Conservation (phyloP, 2,329 filamentous ascomycete genomes). For the Graphilbum sp. region DNA sequence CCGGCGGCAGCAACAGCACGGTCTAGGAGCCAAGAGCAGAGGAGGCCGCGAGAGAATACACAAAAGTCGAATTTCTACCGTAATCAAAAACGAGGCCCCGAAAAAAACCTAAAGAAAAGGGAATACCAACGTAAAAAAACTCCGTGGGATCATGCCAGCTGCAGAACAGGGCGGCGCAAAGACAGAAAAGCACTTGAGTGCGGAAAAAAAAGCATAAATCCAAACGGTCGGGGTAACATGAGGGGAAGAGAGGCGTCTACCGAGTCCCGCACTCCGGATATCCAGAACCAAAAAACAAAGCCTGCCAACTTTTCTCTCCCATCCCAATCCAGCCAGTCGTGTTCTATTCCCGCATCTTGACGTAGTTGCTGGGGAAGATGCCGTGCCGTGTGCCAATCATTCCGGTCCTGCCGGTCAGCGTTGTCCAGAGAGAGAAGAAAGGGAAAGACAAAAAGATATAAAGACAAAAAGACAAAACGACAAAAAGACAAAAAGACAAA, state of each 20-base stretch:
- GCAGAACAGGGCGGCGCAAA: too few relatives aligned
- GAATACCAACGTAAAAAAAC: background rate
- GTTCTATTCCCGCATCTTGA: conserved; percentile 42
- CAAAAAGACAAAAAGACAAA: conserved; percentile 24
- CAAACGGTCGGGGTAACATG: background rate
- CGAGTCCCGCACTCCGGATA: background rate
- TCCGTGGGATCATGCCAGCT: too few relatives aligned
- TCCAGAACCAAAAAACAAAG: background rate
- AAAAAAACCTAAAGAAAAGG: background rate
- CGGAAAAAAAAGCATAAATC: background rate
- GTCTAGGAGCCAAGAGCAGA: too few relatives aligned
- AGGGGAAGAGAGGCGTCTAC: background rate
- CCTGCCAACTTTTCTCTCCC: background rate
- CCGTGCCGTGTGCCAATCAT: conserved; percentile 71
- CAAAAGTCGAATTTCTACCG: too few relatives aligned
- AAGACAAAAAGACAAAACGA: background rate
- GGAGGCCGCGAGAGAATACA: too few relatives aligned
- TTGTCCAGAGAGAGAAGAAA: background rate
- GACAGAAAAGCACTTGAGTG: too few relatives aligned
- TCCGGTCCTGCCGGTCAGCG: conserved; percentile 49
- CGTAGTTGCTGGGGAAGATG: conserved; percentile 79
- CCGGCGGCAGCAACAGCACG: too few relatives aligned
- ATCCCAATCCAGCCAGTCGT: background rate
- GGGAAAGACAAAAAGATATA: conserved; percentile 1
- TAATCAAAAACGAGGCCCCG: too few relatives aligned